Percentiles rank a stretch among this genome's conserved stretches.
These are phyloP conservation scores for Tolypocladium nubicola DNA, from an alignment of 2,329 filamentous ascomycete genomes.

Conservation along the genomic window DNA sequence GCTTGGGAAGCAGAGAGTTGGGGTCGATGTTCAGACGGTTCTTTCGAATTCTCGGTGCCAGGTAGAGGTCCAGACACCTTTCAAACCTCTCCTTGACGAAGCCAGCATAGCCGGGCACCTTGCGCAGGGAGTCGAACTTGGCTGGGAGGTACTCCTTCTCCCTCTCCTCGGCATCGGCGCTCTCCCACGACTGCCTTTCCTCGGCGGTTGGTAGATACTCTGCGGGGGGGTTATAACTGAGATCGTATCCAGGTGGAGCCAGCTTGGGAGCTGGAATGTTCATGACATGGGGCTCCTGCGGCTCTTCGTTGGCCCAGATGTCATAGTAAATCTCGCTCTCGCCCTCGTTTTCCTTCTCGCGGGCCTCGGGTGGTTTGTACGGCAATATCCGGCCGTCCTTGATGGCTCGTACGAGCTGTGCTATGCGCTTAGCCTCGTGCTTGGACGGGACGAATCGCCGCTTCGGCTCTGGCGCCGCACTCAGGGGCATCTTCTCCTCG, in stretches of 20 bases:
- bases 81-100: constrained; percentile 97
- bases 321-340: constrained; percentile 69
- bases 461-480: constrained; percentile 90
- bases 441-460: constrained; percentile 92
- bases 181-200: constrained; percentile 78
- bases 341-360: constrained; percentile 59
- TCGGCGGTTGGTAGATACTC: constrained; percentile 85
- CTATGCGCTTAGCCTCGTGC: constrained; percentile 89
- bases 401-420: constrained; percentile 95
- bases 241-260: constrained; percentile 84
- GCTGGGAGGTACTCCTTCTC: constrained; percentile 81
- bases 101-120: constrained; percentile 80
- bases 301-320: constrained; percentile 87
- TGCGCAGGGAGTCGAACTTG: constrained; percentile 73
- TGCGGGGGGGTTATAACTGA: constrained; percentile 91
- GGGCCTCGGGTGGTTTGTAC: constrained; percentile 64
- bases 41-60: constrained; percentile 83
- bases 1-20: constrained; percentile 79
- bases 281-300: constrained; percentile 78
- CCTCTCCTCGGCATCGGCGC: constrained; percentile 78
- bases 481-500: constrained; percentile 88
- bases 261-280: constrained; percentile 91
- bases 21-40: constrained; percentile 97
- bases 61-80: constrained; percentile 86
- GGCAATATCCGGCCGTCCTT: constrained; percentile 88